Conservation (phyloP, 768 basidiomycete genomes). For the Termitomyces titanicus region DNA sequence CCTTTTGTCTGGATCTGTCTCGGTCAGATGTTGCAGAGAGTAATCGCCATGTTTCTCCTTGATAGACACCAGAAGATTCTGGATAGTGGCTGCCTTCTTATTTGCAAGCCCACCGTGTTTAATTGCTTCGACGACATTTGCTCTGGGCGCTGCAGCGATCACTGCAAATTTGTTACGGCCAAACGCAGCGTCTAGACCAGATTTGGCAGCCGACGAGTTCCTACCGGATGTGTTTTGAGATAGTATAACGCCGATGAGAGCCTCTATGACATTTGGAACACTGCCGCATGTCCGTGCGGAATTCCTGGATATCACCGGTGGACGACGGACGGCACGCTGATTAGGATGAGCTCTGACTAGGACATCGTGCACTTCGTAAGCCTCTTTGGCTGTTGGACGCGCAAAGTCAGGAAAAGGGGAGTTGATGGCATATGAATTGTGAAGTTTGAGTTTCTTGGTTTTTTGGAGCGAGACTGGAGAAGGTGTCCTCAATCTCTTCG, state of each 20-base stretch:
- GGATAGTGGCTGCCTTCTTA: constrained; percentile 55
- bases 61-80: constrained; percentile 40
- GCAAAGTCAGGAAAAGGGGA: background rate
- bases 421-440: background rate
- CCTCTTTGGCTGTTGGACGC: background rate
- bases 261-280: constrained; percentile 52
- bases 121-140: constrained; percentile 45
- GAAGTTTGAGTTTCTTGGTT: background rate
- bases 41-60: constrained; percentile 46
- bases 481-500: background rate
- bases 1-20: constrained; percentile 23
- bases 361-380: background rate
- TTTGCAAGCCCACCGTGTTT: constrained; percentile 57
- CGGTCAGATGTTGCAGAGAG: constrained; percentile 53
- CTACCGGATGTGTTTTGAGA: constrained; percentile 54
- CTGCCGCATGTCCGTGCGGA: constrained; percentile 36
- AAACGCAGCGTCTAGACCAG: constrained; percentile 29
- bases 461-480: background rate
- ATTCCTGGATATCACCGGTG: no score
- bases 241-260: constrained; percentile 55
- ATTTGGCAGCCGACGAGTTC: constrained; percentile 52
- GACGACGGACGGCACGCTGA: background rate
- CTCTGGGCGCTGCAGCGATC: no score
- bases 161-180: background rate
- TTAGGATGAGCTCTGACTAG: background rate